A percentile compares a stretch with the other conserved stretches of the same genome.
These are phyloP conservation scores for Thermochaetoides thermophila DNA, from an alignment of 495 filamentous ascomycete genomes.

Conservation along the genomic window DNA sequence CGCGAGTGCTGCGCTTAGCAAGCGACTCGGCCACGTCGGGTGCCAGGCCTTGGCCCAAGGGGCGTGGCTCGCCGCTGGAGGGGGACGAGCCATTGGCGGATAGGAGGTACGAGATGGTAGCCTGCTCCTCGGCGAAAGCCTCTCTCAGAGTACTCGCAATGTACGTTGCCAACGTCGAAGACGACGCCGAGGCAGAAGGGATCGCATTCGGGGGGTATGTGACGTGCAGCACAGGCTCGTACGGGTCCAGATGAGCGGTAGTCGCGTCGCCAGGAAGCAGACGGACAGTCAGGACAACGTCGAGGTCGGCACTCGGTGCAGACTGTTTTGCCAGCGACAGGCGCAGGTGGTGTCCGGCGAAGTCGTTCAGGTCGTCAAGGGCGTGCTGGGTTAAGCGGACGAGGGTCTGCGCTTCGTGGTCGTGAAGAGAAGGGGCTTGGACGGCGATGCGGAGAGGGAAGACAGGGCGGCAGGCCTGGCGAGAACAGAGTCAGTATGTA, in stretches of 20 bases:
- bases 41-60: constrained; percentile 25
- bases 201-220: constrained; percentile 64
- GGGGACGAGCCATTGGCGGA: constrained; percentile 41
- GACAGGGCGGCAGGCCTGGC: constrained; percentile 69
- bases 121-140: constrained; percentile 78
- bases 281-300: constrained; percentile 57
- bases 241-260: constrained; percentile 46
- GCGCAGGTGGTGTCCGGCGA: constrained; percentile 77
- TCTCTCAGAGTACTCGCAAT: constrained; percentile 65
- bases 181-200: constrained; percentile 50
- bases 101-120: constrained; percentile 71
- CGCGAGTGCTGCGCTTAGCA: constrained; percentile 50
- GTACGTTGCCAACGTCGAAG: constrained; percentile 62
- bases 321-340: constrained; percentile 45
- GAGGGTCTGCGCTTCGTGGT: constrained; percentile 58
- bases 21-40: constrained; percentile 31
- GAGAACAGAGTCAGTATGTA: too few species aligned
- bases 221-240: constrained; percentile 60
- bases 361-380: constrained; percentile 80
- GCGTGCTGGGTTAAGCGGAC: constrained; percentile 77
- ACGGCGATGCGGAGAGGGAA: constrained; percentile 76
- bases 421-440: constrained; percentile 51
- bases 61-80: constrained; percentile 30
- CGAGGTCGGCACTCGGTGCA: constrained; percentile 12
- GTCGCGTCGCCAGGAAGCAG: constrained; percentile 51